Conservation (phyloP, 192 early-diverging fungal genomes). For the Globomyces pollinis-pini region DNA sequence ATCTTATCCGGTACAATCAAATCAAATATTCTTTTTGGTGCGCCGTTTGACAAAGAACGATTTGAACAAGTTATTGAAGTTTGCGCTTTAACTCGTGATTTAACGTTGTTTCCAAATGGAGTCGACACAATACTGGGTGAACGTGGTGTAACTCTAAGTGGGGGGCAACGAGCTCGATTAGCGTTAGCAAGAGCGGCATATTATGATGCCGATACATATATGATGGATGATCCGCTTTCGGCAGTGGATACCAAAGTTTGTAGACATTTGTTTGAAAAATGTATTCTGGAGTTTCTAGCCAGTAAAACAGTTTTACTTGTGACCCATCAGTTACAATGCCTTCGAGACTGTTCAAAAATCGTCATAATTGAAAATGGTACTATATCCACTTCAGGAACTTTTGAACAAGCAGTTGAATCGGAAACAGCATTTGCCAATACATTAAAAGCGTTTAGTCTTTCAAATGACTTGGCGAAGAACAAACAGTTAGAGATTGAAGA, state of each 20-base stretch:
- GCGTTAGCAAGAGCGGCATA: slow-evolving; percentile 27
- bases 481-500: neutral
- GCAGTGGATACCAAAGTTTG: slow-evolving; percentile 15
- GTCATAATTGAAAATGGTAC: slow-evolving; percentile 10
- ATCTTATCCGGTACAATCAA: slow-evolving; percentile 24
- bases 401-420: neutral
- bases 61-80: slow-evolving; percentile 17
- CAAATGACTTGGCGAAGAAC: neutral
- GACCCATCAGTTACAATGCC: slow-evolving; percentile 14
- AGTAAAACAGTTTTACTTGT: slow-evolving; percentile 11
- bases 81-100: slow-evolving; percentile 20
- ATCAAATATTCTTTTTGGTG: slow-evolving; percentile 37
- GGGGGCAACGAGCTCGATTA: slow-evolving; percentile 31
- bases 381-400: neutral
- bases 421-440: slow-evolving; percentile 30
- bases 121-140: slow-evolving; percentile 31
- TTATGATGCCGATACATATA: slow-evolving; percentile 16
- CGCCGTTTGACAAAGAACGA: slow-evolving; percentile 11
- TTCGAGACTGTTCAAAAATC: neutral
- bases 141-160: slow-evolving; percentile 28
- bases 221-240: slow-evolving; percentile 11
- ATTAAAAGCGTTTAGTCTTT: slow-evolving; percentile 20
- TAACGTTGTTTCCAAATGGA: slow-evolving; percentile 18
- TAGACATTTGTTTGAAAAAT: slow-evolving; percentile 12
- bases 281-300: slow-evolving; percentile 3